Base-by-base conservation (phyloP, 1,139 yeast species). In the Magnusiomyces clavatus region DNA sequence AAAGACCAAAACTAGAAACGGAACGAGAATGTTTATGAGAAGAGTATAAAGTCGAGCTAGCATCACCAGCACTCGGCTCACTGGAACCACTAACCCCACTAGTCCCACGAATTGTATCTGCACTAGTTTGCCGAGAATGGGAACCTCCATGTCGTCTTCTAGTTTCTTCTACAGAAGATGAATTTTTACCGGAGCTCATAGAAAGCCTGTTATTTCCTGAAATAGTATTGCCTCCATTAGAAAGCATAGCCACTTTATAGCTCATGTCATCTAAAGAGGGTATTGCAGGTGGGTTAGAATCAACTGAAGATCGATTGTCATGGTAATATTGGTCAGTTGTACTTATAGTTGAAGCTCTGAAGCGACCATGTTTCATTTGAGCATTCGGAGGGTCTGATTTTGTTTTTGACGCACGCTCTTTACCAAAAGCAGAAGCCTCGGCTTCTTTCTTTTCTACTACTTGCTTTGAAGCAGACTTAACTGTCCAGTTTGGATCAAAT, bases 401-500 rank as follows among this genome's bases (percentile, higher is more conserved):
- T n/a, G 47, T 14, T 13, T 13, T 20, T 29, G 46, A 17, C 34
- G 12, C 37, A 37, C n/a, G 40, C 35, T 42, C 37, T 42, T 48
- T 48, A 29, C 19, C 17, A 13, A 20, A 13, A 24, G 12, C 14
- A n/a, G 29, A n/a, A 12, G 35, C 37, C 2, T 43, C 38, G 13
- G 17, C 10, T 6, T 39, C 8, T 24, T 17, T 24, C 19, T 49
- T 16, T 35, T 43, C 47, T 12, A 12, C 19, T 11, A 12, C 19
- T 11, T 38, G n/a, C 31, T 39, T 49, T 45, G 50, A 24, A 17
- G 48, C 47, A 48, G 31, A 44, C 31, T 53, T 43, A 16, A 37
- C 41, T 19, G 44, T 42, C 65, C 65, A 62, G 47, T 61, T 58
- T 24, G 56, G 55, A 53, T 62, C 63, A 46, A 62, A 62, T n/a